Evolutionary conservation across 108 stramenopile genomes (phyloP).

Genomic region (Cylindrotheca closterium): DNA sequence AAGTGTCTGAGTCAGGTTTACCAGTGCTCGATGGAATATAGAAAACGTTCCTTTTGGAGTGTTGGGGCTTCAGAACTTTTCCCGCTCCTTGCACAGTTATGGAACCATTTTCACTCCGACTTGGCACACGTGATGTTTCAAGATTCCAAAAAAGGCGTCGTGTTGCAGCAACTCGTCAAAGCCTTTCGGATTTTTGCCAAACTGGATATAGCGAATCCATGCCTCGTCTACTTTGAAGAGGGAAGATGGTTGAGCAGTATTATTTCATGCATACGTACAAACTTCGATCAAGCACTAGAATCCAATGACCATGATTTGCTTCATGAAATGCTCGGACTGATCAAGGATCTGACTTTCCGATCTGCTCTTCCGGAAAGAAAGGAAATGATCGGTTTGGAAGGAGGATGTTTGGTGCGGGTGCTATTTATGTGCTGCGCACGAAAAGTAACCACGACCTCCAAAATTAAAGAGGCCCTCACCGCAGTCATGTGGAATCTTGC

Average conservation of each 20-base stretch:
- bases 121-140: background rate
- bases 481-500: conserved; percentile 51
- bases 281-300: background rate
- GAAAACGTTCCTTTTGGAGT: conserved; percentile 29
- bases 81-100: conserved; percentile 33
- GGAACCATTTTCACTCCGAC: background rate
- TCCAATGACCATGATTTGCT: background rate
- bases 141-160: background rate
- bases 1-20: conserved; percentile 25
- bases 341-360: conserved; percentile 46
- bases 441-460: background rate
- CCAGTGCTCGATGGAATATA: conserved; percentile 26
- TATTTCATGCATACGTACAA: conserved; percentile 3
- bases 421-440: conserved; percentile 4
- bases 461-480: conserved; percentile 34
- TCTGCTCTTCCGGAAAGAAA: conserved; percentile 24
- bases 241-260: conserved; percentile 19
- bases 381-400: conserved; percentile 8
- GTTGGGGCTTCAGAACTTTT: conserved; percentile 38
- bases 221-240: conserved; percentile 11
- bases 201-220: conserved; percentile 29
- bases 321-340: conserved; percentile 23
- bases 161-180: conserved; percentile 11
- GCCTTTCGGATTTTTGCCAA: conserved; percentile 32
- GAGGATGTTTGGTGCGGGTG: conserved; percentile 9